Percentiles rank a stretch among this genome's conserved stretches.
Evolutionary conservation across 768 basidiomycete species (phyloP).

Genomic region (Suillus luteus): DNA sequence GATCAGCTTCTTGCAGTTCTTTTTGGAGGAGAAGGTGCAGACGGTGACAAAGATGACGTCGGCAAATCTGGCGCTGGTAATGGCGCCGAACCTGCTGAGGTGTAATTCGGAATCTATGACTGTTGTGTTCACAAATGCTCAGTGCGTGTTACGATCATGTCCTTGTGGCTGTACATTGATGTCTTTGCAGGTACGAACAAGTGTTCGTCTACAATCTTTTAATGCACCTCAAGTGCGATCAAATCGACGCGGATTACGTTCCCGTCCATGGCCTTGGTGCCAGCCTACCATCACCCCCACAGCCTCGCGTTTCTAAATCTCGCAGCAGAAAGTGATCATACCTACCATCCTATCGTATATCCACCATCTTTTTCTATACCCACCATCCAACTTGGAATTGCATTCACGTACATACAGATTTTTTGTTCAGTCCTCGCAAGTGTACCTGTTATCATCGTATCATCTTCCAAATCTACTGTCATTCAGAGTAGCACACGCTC

Average conservation of each 20-base stretch:
- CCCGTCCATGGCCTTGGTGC: slow-evolving; percentile 82
- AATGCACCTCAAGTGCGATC: slow-evolving; percentile 72
- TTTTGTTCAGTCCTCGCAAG: background rate
- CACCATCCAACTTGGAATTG: background rate
- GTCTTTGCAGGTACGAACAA: slow-evolving; percentile 73
- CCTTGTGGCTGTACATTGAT: slow-evolving; percentile 2
- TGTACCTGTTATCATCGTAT: slow-evolving; percentile 10
- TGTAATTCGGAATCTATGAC: slow-evolving; percentile 88
- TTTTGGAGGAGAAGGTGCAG: slow-evolving; percentile 77
- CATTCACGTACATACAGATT: slow-evolving; percentile 7
- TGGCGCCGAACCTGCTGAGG: slow-evolving; percentile 88
- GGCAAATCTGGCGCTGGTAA: slow-evolving; percentile 83
- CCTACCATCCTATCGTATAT: slow-evolving; percentile 1
- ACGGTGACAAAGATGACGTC: slow-evolving; percentile 86
- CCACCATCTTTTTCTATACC: slow-evolving; percentile 9
- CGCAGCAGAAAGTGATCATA: slow-evolving; percentile 48
- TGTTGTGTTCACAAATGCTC: slow-evolving; percentile 88
- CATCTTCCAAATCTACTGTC: slow-evolving; percentile 2
- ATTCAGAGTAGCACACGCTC: background rate
- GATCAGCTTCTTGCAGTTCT: slow-evolving; percentile 88
- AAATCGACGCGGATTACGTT: slow-evolving; percentile 74
- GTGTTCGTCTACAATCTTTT: slow-evolving; percentile 85
- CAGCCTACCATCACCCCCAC: slow-evolving; percentile 45
- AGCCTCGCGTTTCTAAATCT: slow-evolving; percentile 54
- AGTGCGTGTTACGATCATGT: slow-evolving; percentile 51